Evolutionary conservation across 306 rosid genomes (phyloP).

Genomic region (Phaseolus lunatus): DNA sequence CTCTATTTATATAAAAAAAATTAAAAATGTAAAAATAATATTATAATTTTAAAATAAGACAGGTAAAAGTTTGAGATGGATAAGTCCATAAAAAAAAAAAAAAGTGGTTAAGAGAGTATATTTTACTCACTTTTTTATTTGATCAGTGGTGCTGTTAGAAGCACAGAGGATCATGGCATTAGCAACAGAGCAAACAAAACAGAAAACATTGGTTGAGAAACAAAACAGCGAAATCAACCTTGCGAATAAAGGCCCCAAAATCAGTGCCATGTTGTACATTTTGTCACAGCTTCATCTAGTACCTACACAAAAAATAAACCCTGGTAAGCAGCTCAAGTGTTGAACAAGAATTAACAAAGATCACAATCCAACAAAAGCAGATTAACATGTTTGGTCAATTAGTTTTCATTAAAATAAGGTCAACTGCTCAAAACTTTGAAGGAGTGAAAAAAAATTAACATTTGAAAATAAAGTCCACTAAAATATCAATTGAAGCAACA

Average conservation of each 20-base stretch:
- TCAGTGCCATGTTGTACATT: slow-evolving; percentile 83
- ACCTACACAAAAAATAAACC: slow-evolving; percentile 59
- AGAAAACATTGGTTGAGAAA: slow-evolving; percentile 24
- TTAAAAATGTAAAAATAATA: too few relatives aligned
- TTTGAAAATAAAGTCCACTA: neutral
- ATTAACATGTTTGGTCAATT: slow-evolving; percentile 5
- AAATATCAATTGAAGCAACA: neutral
- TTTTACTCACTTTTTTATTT: too few relatives aligned
- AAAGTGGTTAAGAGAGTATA: too few relatives aligned
- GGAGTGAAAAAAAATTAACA: neutral
- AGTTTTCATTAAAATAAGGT: slow-evolving; percentile 16
- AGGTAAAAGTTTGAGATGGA: too few relatives aligned
- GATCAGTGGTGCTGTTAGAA: slow-evolving; percentile 93
- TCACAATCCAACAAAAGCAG: slow-evolving; percentile 3
- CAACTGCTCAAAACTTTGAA: neutral
- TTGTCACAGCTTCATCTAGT: slow-evolving; percentile 95
- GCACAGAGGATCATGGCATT: slow-evolving; percentile 39
- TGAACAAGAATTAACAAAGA: slow-evolving; percentile 12
- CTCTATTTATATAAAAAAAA: too few relatives aligned
- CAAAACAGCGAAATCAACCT: slow-evolving; percentile 42
- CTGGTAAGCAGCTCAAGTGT: slow-evolving; percentile 29
- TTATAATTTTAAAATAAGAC: too few relatives aligned
- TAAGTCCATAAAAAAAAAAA: too few relatives aligned
- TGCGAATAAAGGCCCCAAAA: slow-evolving; percentile 78
- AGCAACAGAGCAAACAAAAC: slow-evolving; percentile 37